Base-by-base conservation (phyloP, 2,329 filamentous ascomycete genomes). In the Paracorniculantispora psalliotae region DNA sequence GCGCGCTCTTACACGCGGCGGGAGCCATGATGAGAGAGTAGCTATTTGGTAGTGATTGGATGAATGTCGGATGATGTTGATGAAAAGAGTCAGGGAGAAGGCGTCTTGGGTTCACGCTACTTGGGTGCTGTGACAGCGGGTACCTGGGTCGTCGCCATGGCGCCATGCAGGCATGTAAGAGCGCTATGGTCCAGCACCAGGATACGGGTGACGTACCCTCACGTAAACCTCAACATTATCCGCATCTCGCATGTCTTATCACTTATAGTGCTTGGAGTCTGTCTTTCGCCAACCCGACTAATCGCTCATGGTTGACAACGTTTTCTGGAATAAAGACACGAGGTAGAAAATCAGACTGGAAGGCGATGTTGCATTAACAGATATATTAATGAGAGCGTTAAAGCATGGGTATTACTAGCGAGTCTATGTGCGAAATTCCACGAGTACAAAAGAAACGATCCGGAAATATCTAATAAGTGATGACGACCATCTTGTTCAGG, bases 401-500 rank as follows among this genome's bases (percentile, higher is more conserved):
- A 17, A 15, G 12, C 12, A 23, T 7, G 41, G 52, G 43, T 47
- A 56, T 56, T 26, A 15, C 41, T 26, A 28, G n/a, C n/a, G n/a
- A n/a, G 21, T 47, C 52, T 47, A 47, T 26, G 10, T 37, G 21
- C 52, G 21, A 21, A 19, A 43, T 1, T 26, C 15, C 10, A 47
- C 12, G 15, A n/a, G 19, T 10, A 13, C 4, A 57, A 57, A 41
- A 30, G 23, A 30, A 37, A 48, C 2, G 12, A 8, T 2, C 9
- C 9, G 28, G 7, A 33, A 8, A 13, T 4, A 19, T 8, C 26
- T 46, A 75, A 59, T 72, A 75, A 0, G 74, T 75, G 28, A 78
- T 65, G 1, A 65, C 69, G 0, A 66, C 71, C 56, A 72, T 69
- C 68, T 75, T 79, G 23, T 69, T 65, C 19, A 64, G 15, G 44